These are phyloP conservation scores for Neonectria ditissima DNA, from an alignment of 2,329 filamentous ascomycete species.

Conservation along the genomic window DNA sequence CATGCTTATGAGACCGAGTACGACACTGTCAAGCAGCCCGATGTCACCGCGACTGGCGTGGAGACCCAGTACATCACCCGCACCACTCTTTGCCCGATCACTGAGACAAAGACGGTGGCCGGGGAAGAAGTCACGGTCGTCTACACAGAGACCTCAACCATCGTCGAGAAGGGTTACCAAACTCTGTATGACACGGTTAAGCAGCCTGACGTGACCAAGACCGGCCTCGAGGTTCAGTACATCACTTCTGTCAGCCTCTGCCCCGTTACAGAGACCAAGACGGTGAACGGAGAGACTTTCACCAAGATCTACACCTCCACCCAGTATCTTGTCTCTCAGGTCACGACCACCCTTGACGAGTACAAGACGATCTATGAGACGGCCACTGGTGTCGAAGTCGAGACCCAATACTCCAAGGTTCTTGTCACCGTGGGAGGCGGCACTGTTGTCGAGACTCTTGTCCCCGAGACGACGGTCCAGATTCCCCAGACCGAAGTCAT, in stretches of 20 bases:
- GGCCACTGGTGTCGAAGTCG: slow-evolving; percentile 33
- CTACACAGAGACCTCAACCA: slow-evolving; percentile 38
- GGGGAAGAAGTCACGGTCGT: slow-evolving; percentile 34
- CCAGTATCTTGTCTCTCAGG: slow-evolving; percentile 48
- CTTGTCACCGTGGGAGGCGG: slow-evolving; percentile 43
- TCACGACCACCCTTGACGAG: slow-evolving; percentile 55
- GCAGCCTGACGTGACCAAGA: slow-evolving; percentile 52
- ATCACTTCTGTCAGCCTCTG: slow-evolving; percentile 55
- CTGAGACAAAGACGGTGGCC: slow-evolving; percentile 48
- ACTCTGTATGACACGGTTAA: slow-evolving; percentile 52
- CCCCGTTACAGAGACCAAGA: slow-evolving; percentile 43
- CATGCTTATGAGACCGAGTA: slow-evolving; percentile 48
- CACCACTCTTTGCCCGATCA: slow-evolving; percentile 57
- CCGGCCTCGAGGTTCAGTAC: slow-evolving; percentile 41
- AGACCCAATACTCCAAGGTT: slow-evolving; percentile 45
- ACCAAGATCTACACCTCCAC: slow-evolving; percentile 52
- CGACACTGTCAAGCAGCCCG: slow-evolving; percentile 44
- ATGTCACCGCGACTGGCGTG: slow-evolving; percentile 47
- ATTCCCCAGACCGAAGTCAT: slow-evolving; percentile 41
- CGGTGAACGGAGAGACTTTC: slow-evolving; percentile 53
- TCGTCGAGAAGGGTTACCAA: slow-evolving; percentile 47
- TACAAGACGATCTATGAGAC: slow-evolving; percentile 43
- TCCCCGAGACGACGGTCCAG: slow-evolving; percentile 46
- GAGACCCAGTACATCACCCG: slow-evolving; percentile 53
- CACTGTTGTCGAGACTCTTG: slow-evolving; percentile 44